These are phyloP conservation scores for Climacium dendroides DNA, from an alignment of 225 moss, liverwort and hornwort genomes.

Conservation along the genomic window DNA sequence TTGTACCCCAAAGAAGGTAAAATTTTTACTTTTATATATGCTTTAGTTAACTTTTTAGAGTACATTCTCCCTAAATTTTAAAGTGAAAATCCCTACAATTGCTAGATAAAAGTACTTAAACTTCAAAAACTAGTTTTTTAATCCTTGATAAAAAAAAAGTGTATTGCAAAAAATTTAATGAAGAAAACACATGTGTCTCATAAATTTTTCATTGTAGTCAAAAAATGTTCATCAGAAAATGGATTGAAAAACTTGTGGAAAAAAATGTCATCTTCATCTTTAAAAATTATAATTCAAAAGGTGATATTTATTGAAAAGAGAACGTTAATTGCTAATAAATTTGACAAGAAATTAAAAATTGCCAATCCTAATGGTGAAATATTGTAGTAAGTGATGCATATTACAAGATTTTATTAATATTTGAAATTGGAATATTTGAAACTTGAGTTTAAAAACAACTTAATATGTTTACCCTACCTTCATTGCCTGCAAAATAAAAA, in stretches of 20 bases:
- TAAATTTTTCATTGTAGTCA: too few relatives aligned
- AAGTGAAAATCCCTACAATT: neutral
- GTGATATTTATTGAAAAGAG: neutral
- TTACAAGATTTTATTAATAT: too few relatives aligned
- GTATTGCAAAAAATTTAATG: too few relatives aligned
- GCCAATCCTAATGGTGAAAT: too few relatives aligned
- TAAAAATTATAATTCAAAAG: neutral
- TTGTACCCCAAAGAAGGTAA: fast-evolving
- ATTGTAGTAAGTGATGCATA: neutral
- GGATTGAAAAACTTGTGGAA: fast-evolving
- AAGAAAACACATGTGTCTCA: too few relatives aligned
- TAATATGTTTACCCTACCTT: neutral
- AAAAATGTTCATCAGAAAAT: too few relatives aligned
- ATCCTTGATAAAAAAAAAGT: too few relatives aligned
- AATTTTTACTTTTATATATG: neutral
- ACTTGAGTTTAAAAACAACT: neutral
- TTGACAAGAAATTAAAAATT: neutral
- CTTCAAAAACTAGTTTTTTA: neutral
- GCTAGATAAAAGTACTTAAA: fast-evolving
- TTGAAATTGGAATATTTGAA: neutral
- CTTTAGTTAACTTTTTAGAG: neutral
- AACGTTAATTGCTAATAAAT: neutral
- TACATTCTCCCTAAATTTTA: neutral
- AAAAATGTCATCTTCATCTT: neutral
- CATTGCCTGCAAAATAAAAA: neutral